These are phyloP conservation scores for Lentithecium fluviatile DNA, from an alignment of 495 filamentous ascomycete genomes.

Conservation along the genomic window DNA sequence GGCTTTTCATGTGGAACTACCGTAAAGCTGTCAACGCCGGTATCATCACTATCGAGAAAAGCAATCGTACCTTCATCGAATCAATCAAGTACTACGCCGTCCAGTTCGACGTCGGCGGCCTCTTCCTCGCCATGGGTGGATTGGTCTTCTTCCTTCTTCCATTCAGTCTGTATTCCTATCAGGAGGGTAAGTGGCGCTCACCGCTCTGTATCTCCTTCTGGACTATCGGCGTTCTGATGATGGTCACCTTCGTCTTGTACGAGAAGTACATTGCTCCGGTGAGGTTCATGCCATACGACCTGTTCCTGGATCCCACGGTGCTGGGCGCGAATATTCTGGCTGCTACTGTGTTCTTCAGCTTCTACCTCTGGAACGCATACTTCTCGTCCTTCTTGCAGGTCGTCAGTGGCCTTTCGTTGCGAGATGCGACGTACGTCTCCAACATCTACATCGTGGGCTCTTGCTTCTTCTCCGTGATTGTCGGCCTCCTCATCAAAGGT, in stretches of 20 bases:
- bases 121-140: constrained; percentile 57
- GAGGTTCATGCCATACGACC: constrained; percentile 60
- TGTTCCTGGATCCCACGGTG: constrained; percentile 64
- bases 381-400: constrained; percentile 70
- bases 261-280: constrained; percentile 57
- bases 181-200: constrained; percentile 50
- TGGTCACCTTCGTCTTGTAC: constrained; percentile 59
- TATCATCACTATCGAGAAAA: constrained; percentile 46
- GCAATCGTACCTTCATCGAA: constrained; percentile 50
- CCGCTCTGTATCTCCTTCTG: constrained; percentile 58
- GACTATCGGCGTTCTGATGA: constrained; percentile 55
- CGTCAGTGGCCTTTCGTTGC: constrained; percentile 60
- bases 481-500: constrained; percentile 46
- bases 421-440: constrained; percentile 60
- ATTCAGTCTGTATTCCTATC: constrained; percentile 54
- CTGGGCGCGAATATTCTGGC: constrained; percentile 60
- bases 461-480: constrained; percentile 50
- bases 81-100: constrained; percentile 55
- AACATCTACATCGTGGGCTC: constrained; percentile 71
- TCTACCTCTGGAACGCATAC: constrained; percentile 51
- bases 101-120: constrained; percentile 64
- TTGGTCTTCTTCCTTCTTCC: constrained; percentile 64
- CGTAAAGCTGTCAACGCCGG: constrained; percentile 43
- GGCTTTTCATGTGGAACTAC: constrained; percentile 31
- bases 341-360: constrained; percentile 58